A percentile compares a stretch with the other conserved stretches of the same genome.
Conservation (phyloP, 2,329 filamentous ascomycete genomes). For the Hypoxylon sp. region DNA sequence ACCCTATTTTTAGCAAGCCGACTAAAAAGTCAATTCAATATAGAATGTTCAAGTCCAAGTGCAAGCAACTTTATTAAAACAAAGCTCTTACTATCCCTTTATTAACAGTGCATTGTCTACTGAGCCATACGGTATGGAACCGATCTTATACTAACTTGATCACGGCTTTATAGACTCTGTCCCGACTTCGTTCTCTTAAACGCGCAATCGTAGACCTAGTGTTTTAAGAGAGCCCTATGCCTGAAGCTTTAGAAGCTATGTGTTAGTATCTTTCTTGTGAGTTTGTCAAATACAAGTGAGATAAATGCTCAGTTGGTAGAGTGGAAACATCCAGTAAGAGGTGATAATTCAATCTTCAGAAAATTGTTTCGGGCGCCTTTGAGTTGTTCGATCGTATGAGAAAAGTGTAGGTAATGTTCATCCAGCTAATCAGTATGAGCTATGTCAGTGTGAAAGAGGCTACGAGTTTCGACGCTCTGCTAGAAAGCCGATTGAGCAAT, state of each 20-base stretch:
- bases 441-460: background rate
- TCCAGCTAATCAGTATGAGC: too few species aligned
- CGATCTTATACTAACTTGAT: background rate
- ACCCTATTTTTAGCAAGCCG: constrained; percentile 16
- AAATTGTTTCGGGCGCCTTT: too few species aligned
- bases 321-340: background rate
- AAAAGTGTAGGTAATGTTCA: too few species aligned
- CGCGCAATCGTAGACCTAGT: background rate
- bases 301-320: background rate
- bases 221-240: background rate
- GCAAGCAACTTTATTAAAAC: background rate
- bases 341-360: too few species aligned
- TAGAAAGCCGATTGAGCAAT: background rate
- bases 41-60: background rate
- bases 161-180: background rate
- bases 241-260: too few species aligned
- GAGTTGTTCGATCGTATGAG: too few species aligned
- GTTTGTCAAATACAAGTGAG: too few species aligned
- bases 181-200: too few species aligned
- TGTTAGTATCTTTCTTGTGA: background rate
- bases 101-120: background rate
- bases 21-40: background rate
- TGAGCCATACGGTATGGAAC: background rate
- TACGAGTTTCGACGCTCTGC: background rate
- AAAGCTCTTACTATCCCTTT: background rate